Conservation (phyloP, 2,329 filamentous ascomycete genomes). For the Epichloe scottii region DNA sequence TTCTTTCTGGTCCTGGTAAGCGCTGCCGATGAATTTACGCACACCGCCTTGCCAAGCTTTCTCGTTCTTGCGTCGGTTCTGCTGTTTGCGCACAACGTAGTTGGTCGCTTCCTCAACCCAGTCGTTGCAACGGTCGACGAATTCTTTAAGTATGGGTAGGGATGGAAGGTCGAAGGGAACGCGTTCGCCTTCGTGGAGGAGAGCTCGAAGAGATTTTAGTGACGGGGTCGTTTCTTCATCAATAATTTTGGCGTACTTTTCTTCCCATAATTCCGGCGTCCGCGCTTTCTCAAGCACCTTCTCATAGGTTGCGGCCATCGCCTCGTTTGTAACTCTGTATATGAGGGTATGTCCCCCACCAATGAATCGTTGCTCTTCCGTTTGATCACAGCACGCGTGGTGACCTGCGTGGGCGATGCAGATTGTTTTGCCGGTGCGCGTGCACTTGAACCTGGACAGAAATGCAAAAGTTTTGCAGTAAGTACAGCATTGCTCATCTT, state of each 20-base stretch:
- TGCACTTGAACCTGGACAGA: constrained; percentile 79
- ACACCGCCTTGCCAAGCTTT: constrained; percentile 67
- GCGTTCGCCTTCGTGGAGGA: constrained; percentile 88
- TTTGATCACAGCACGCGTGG: constrained; percentile 65
- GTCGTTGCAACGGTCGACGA: constrained; percentile 92
- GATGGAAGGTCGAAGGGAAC: constrained; percentile 84
- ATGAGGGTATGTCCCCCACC: constrained; percentile 62
- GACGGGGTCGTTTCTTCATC: constrained; percentile 75
- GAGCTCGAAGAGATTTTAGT: constrained; percentile 69
- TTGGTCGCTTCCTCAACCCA: constrained; percentile 96
- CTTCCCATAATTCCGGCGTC: constrained; percentile 77
- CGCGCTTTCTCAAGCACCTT: constrained; percentile 79
- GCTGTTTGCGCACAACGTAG: constrained; percentile 94
- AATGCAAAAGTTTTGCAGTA: constrained; percentile 91
- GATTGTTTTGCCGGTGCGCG: constrained; percentile 65
- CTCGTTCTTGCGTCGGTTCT: constrained; percentile 91
- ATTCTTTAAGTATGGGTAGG: constrained; percentile 68
- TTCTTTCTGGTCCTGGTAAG: constrained; percentile 58
- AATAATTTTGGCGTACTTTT: constrained; percentile 75
- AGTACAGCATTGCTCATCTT: constrained; percentile 86
- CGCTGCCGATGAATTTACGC: constrained; percentile 50
- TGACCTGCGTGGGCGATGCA: constrained; percentile 73
- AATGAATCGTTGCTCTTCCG: constrained; percentile 52
- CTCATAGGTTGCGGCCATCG: constrained; percentile 51
- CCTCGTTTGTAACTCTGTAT: constrained; percentile 65